Percentiles rank a stretch among this genome's conserved stretches.
These are phyloP conservation scores for Chiua virens DNA, from an alignment of 768 basidiomycete species.

Conservation along the genomic window DNA sequence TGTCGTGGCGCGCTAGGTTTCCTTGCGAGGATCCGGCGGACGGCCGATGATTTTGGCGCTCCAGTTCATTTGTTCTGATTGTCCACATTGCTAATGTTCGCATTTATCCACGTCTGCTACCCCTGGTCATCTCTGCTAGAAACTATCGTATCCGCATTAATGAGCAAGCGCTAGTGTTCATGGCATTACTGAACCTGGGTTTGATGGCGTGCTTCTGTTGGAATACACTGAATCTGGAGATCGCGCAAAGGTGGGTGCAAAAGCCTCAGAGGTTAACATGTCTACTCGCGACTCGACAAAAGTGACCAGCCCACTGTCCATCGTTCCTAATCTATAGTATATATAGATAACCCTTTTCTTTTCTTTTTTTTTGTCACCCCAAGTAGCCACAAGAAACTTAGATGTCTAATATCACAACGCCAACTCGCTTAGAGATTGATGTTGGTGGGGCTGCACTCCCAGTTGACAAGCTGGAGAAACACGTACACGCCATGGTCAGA, in stretches of 20 bases:
- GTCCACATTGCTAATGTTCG: conserved; percentile 6
- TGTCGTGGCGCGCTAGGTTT: not conserved
- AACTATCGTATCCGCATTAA: conserved; percentile 14
- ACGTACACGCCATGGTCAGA: not conserved
- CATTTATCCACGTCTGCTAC: conserved; percentile 4
- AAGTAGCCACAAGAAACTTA: conserved; percentile 1
- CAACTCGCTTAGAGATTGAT: not conserved
- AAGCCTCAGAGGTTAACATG: not conserved
- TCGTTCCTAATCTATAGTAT: not conserved
- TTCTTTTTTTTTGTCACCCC: not conserved
- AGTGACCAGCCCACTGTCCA: not conserved
- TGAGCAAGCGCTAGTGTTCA: not conserved
- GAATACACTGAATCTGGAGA: too few relatives aligned
- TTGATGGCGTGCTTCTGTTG: too few relatives aligned
- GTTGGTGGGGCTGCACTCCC: too few relatives aligned
- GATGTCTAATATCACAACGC: not conserved
- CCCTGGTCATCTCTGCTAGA: conserved; percentile 4
- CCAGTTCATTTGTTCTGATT: not conserved
- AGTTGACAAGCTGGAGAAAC: not conserved
- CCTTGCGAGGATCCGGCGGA: too few relatives aligned
- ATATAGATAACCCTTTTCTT: not conserved
- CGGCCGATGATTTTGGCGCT: not conserved
- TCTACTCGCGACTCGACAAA: not conserved
- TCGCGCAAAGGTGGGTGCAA: too few relatives aligned
- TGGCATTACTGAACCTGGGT: not conserved